Percentiles rank a stretch among this genome's conserved stretches.
Evolutionary conservation across 1,139 yeast genomes (phyloP).

Genomic region (Yamadazyma triangularis): DNA sequence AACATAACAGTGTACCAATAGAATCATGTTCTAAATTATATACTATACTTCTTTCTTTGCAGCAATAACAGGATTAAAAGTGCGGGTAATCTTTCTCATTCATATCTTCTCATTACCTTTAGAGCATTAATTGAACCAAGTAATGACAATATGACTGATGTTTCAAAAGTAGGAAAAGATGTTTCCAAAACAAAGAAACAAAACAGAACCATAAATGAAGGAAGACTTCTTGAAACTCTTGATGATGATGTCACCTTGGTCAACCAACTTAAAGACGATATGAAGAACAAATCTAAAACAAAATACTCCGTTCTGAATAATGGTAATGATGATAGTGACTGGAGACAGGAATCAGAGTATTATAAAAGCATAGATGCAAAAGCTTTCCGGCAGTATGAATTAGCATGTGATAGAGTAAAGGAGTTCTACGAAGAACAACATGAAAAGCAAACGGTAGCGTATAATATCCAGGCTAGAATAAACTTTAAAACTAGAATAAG

Average conservation of each 20-base stretch:
- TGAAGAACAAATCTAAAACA: constrained; percentile 6
- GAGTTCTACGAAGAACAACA: constrained; percentile 67
- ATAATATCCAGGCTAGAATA: constrained; percentile 65
- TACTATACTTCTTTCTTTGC: no score
- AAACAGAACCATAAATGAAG: no score
- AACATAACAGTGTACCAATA: no score
- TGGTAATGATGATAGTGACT: constrained; percentile 13
- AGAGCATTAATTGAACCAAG: no score
- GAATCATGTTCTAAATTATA: no score
- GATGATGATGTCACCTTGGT: constrained; percentile 33
- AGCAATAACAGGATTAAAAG: no score
- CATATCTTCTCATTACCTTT: no score
- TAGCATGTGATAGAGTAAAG: constrained; percentile 67
- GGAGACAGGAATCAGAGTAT: constrained; percentile 27
- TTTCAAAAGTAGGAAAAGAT: constrained; percentile 1
- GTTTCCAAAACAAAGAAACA: no score
- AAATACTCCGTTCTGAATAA: constrained; percentile 1
- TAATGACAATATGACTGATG: not conserved
- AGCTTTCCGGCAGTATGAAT: constrained; percentile 60
- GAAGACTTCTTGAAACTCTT: constrained; percentile 27
- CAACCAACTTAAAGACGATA: constrained; percentile 22
- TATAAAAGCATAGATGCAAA: constrained; percentile 36
- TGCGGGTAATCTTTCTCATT: no score
- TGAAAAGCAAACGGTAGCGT: constrained; percentile 66
- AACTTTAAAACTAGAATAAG: constrained; percentile 63